Base-by-base conservation (phyloP, 2,329 filamentous ascomycete genomes). In the Aspergillus fumigatus region DNA sequence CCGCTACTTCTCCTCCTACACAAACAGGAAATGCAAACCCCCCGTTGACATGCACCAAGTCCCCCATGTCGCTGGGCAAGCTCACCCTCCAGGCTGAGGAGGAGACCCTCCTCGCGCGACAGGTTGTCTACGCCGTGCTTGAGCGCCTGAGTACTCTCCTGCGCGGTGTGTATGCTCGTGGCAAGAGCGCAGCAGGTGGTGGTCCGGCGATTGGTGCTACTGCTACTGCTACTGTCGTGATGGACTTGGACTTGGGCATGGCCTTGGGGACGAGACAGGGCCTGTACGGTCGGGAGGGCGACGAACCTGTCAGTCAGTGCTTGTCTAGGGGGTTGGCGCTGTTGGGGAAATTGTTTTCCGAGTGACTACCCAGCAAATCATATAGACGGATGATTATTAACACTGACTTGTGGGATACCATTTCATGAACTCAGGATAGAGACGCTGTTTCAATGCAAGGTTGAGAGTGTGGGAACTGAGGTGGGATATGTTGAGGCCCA, bases 311-410 rank as follows among this genome's bases (percentile, higher is more conserved):
- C 3, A 53, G 41, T 48, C 40, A 8, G 51, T 47, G 25, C 32
- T 48, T 53, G 19, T 53, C 51, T n/a, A 53, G 51, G 51, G 51
- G 48, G 51, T 48, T 53, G 51, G 51, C 41, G 41, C 41, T 53
- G 51, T n/a, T 53, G 41, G 51, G 51, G 27, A 48, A 19, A 25
- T 48, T 53, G 26, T 48, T 53, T 32, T 26, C 41, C 2, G 51
- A 53, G 27, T 50, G 26, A 29, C 10, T 5, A 26, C 25, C 5
- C 25, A 26, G 25, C 1, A 26, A 26, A 26, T 26, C 6, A 26
- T 26, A 26, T 26, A 26, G 25, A 26, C 25, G 1, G 25, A 26
- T 26, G 25, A 26, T 26, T 26, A 29, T 29, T 29, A 29, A 10
- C 27, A 29, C 10, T 29, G 9, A 3, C 1, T 4, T 29, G 10